Evolutionary conservation across 129 eudicot genomes (phyloP).

Genomic region (Deinandra increscens): DNA sequence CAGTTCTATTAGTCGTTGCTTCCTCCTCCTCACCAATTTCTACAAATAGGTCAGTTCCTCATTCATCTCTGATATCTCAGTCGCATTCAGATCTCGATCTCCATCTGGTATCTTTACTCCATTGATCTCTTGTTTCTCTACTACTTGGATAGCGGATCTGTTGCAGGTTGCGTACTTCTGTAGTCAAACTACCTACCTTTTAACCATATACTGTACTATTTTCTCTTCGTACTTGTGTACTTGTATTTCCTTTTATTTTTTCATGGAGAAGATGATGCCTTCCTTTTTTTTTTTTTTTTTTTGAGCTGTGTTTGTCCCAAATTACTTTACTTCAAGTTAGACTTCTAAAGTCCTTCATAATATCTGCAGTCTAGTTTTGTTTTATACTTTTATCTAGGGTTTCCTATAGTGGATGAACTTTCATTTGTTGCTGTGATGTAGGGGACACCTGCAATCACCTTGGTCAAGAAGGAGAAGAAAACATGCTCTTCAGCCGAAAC

Average conservation of each 20-base stretch:
- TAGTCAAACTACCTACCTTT: slow-evolving; percentile 6
- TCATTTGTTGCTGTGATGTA: slow-evolving; percentile 29
- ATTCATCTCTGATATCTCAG: slow-evolving; percentile 24
- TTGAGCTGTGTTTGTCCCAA: not conserved
- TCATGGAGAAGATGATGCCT: slow-evolving; percentile 1
- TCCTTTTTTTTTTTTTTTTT: slow-evolving; percentile 4
- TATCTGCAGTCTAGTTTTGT: not conserved
- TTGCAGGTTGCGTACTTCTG: slow-evolving; percentile 16
- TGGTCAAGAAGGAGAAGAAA: slow-evolving; percentile 85
- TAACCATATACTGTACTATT: not conserved
- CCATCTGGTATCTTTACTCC: slow-evolving; percentile 10
- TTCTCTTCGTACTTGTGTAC: too few relatives aligned
- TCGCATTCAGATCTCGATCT: slow-evolving; percentile 37
- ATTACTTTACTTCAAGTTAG: not conserved
- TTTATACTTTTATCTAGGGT: slow-evolving; percentile 5
- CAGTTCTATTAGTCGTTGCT: slow-evolving; percentile 66
- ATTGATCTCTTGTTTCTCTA: slow-evolving; percentile 20
- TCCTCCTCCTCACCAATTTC: slow-evolving; percentile 64
- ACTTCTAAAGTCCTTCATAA: not conserved
- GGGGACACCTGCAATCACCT: slow-evolving; percentile 72
- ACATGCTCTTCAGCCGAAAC: slow-evolving; percentile 66
- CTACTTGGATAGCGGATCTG: slow-evolving; percentile 21
- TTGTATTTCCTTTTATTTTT: not conserved
- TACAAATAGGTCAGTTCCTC: slow-evolving; percentile 66
- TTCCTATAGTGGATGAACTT: slow-evolving; percentile 16